A percentile compares a stretch with the other conserved stretches of the same genome.
These are phyloP conservation scores for Dactylellina cionopaga DNA, from an alignment of 2,329 filamentous ascomycete species.

Conservation along the genomic window DNA sequence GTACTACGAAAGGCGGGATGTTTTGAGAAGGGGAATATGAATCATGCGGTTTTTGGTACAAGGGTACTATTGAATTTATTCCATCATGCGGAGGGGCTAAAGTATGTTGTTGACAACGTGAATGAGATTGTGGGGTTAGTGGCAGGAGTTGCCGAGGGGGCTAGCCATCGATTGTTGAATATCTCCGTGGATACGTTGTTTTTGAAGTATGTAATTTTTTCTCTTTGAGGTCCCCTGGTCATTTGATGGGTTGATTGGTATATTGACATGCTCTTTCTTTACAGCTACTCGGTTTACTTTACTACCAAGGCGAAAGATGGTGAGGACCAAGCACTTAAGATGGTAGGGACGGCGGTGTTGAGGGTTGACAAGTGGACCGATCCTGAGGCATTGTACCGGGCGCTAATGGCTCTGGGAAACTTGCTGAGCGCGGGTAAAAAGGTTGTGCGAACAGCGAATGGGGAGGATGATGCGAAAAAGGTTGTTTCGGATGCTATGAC, in stretches of 20 bases:
- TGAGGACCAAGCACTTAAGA: slow-evolving; percentile 61
- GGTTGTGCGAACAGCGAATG: slow-evolving; percentile 62
- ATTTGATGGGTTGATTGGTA: not conserved
- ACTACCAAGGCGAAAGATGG: slow-evolving; percentile 60
- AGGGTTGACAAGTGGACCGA: slow-evolving; percentile 76
- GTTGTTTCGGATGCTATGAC: slow-evolving; percentile 62
- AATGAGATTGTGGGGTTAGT: slow-evolving; percentile 72
- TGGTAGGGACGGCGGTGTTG: slow-evolving; percentile 70
- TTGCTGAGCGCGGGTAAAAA: slow-evolving; percentile 70
- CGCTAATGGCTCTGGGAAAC: slow-evolving; percentile 84
- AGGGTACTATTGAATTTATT: slow-evolving; percentile 87
- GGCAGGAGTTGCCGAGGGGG: slow-evolving; percentile 65
- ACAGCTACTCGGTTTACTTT: slow-evolving; percentile 75
- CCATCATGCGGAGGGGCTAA: slow-evolving; percentile 75
- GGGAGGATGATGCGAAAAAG: slow-evolving; percentile 62
- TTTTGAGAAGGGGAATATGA: slow-evolving; percentile 71
- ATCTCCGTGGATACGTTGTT: slow-evolving; percentile 83
- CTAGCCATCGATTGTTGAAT: slow-evolving; percentile 78
- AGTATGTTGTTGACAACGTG: slow-evolving; percentile 69
- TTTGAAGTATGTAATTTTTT: slow-evolving; percentile 71
- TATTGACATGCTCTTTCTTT: slow-evolving; percentile 7
- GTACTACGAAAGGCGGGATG: slow-evolving; percentile 69
- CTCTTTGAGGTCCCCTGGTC: not conserved
- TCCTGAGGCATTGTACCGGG: slow-evolving; percentile 83
- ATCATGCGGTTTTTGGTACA: slow-evolving; percentile 87